These are phyloP conservation scores for Luvunga scandens DNA, from an alignment of 345 rosid genomes.

Conservation along the genomic window DNA sequence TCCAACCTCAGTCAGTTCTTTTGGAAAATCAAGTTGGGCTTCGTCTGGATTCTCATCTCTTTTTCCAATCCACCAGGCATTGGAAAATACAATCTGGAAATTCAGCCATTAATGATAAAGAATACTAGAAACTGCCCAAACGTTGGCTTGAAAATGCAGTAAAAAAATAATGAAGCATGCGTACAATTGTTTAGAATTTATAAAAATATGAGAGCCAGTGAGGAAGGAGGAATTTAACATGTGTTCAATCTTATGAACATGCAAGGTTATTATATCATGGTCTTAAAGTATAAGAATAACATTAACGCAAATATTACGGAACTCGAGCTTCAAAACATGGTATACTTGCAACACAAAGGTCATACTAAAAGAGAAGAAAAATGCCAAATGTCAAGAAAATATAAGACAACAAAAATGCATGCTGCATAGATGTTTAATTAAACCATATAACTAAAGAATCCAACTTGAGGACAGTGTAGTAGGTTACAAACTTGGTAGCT, in stretches of 20 bases:
- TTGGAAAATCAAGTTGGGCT: slow-evolving; percentile 68
- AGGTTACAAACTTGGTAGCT: not conserved
- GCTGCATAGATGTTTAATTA: not conserved
- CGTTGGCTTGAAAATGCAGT: not conserved
- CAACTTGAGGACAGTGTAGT: not conserved
- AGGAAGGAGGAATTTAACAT: not conserved
- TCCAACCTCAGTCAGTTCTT: slow-evolving; percentile 66
- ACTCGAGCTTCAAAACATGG: not conserved
- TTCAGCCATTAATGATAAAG: not conserved
- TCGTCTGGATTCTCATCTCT: slow-evolving; percentile 88
- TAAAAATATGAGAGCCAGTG: not conserved
- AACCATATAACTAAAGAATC: not conserved
- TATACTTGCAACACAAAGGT: not conserved
- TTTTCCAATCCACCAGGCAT: slow-evolving; percentile 95
- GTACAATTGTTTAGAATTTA: not conserved
- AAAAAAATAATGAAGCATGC: not conserved
- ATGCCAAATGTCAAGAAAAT: not conserved
- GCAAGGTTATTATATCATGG: not conserved
- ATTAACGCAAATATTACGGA: not conserved
- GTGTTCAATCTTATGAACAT: not conserved
- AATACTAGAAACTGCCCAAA: slow-evolving; percentile 2
- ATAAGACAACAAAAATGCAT: not conserved
- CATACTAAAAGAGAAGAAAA: not conserved
- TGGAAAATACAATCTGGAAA: slow-evolving; percentile 83
- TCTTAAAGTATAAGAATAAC: not conserved